Evolutionary conservation across 176 grass and related monocot genomes (phyloP).

Genomic region (Echinochloa phyllopogon): DNA sequence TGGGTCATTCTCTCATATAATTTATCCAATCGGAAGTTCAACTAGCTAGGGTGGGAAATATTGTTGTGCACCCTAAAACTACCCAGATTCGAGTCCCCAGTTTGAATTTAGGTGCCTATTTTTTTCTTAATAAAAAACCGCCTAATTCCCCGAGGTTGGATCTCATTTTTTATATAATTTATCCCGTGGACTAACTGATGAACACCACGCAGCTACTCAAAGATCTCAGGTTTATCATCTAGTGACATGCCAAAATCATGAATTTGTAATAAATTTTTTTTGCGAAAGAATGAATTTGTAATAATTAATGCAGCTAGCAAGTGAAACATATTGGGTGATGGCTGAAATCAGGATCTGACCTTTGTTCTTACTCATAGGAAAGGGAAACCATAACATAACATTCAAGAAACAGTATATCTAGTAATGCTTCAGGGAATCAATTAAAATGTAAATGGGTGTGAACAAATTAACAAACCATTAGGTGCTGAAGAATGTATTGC

Average conservation of each 20-base stretch:
- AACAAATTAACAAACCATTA: neutral
- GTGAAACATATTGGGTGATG: neutral
- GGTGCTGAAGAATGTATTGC: neutral
- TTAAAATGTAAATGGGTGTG: neutral
- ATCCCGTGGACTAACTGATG: neutral
- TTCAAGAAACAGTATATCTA: neutral
- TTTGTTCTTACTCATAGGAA: neutral
- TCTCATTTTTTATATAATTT: neutral
- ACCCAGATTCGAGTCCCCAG: no score
- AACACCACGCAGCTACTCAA: neutral
- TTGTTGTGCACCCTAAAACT: no score
- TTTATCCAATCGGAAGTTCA: neutral
- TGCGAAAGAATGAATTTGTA: neutral
- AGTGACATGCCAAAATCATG: neutral
- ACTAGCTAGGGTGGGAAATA: no score
- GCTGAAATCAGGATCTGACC: neutral
- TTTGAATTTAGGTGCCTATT: no score
- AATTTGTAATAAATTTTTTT: neutral
- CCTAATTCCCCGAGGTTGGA: no score
- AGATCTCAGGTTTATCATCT: neutral
- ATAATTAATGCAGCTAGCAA: neutral
- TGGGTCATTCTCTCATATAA: neutral
- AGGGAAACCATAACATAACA: neutral
- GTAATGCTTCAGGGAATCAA: neutral
- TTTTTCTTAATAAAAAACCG: no score